Percentiles rank a stretch among this genome's conserved stretches.
These are phyloP conservation scores for Hirsutella rhossiliensis DNA, from an alignment of 2,329 filamentous ascomycete species.

Conservation along the genomic window DNA sequence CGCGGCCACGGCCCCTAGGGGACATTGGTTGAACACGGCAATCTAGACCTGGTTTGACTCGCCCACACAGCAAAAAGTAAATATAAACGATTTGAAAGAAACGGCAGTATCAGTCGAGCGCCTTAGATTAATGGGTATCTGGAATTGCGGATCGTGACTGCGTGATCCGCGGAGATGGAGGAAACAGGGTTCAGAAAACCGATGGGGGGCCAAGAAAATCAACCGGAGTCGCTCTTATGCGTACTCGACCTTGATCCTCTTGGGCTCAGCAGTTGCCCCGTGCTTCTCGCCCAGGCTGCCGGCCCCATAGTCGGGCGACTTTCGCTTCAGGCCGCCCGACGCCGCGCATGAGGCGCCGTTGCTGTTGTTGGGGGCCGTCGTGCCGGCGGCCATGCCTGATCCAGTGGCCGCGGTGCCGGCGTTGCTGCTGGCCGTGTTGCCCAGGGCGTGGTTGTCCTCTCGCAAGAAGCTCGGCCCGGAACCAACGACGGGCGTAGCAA, in stretches of 20 bases:
- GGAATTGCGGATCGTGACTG: background rate
- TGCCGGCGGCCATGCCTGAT: background rate
- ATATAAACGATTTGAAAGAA: background rate
- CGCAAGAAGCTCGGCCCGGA: constrained; percentile 51
- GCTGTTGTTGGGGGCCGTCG: constrained; percentile 5
- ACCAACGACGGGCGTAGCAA: constrained; percentile 65
- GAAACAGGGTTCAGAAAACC: background rate
- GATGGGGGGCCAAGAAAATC: background rate
- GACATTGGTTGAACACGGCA: background rate
- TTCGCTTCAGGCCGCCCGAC: constrained; percentile 32
- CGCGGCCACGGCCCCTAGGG: too few species aligned
- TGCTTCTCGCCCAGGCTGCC: constrained; percentile 27
- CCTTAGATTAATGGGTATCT: constrained; percentile 7
- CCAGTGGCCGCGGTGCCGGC: constrained; percentile 9
- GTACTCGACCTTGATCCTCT: constrained; percentile 40
- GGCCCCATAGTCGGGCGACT: constrained; percentile 39
- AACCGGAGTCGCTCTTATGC: background rate
- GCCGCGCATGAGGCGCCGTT: constrained; percentile 4
- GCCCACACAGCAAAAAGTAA: background rate
- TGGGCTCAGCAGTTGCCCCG: constrained; percentile 33
- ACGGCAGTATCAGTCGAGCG: background rate
- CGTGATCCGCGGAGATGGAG: background rate
- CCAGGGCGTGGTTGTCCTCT: constrained; percentile 31
- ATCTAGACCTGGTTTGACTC: background rate
- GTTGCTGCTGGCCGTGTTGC: constrained; percentile 8